Evolutionary conservation across 1,139 yeast species (phyloP).

Genomic region (Suhomyces bokatorum): DNA sequence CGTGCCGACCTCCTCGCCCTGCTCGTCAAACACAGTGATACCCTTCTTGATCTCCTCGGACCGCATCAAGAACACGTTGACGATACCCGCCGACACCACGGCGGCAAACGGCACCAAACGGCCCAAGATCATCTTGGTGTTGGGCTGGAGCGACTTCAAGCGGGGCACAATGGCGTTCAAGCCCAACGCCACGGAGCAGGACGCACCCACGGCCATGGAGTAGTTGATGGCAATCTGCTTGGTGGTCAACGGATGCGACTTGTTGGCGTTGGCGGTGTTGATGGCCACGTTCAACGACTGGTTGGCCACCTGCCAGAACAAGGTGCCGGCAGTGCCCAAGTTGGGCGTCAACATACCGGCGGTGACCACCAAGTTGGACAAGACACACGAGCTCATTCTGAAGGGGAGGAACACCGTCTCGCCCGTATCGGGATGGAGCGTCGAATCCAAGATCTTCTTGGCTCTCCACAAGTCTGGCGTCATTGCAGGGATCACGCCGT

Average conservation of each 20-base stretch:
- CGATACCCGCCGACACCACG: constrained; percentile 93
- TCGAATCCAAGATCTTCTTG: constrained; percentile 79
- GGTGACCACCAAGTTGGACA: constrained; percentile 90
- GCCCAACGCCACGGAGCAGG: constrained; percentile 94
- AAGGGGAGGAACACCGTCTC: constrained; percentile 89
- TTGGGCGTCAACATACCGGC: constrained; percentile 97
- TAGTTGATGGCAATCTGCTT: constrained; percentile 76
- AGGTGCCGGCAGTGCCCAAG: constrained; percentile 82
- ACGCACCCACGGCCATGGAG: constrained; percentile 86
- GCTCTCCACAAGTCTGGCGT: constrained; percentile 89
- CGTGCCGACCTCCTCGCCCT: constrained; percentile 70
- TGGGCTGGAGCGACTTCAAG: constrained; percentile 64
- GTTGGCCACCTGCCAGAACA: constrained; percentile 97
- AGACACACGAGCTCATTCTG: constrained; percentile 94
- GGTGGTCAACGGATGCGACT: constrained; percentile 85
- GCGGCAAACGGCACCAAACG: constrained; percentile 97
- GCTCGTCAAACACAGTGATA: constrained; percentile 63
- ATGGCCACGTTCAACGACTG: constrained; percentile 96
- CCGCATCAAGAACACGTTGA: constrained; percentile 93
- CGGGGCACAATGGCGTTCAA: constrained; percentile 85
- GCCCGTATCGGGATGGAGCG: constrained; percentile 94
- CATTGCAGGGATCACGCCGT: constrained; percentile 62
- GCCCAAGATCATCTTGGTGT: constrained; percentile 68
- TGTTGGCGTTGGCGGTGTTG: constrained; percentile 93
- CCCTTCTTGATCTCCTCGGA: constrained; percentile 91